A percentile compares a stretch with the other conserved stretches of the same genome.
These are phyloP conservation scores for Pterocarpus santalinus DNA, from an alignment of 306 rosid genomes.

Conservation along the genomic window DNA sequence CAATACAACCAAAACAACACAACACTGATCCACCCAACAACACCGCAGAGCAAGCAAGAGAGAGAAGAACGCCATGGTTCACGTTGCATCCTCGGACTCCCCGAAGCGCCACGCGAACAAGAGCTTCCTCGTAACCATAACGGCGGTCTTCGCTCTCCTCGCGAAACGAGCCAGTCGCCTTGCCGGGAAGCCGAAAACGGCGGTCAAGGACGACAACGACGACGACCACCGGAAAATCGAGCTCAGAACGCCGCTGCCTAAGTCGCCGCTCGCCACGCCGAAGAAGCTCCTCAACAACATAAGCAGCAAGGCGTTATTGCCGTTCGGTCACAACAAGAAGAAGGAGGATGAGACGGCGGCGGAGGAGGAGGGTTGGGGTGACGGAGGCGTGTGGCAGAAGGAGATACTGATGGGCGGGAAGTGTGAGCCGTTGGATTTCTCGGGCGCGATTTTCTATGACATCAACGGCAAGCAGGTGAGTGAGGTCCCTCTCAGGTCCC, in stretches of 20 bases:
- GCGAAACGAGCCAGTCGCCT: slow-evolving; percentile 54
- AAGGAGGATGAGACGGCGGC: slow-evolving; percentile 41
- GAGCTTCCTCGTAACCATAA: slow-evolving; percentile 50
- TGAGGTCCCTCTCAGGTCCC: slow-evolving; percentile 73
- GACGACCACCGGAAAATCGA: slow-evolving; percentile 36
- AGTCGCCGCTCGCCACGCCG: slow-evolving; percentile 52
- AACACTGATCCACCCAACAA: too few species aligned
- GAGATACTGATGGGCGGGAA: slow-evolving; percentile 89
- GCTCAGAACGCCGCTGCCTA: slow-evolving; percentile 48
- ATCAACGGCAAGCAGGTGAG: slow-evolving; percentile 59
- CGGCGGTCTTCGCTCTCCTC: slow-evolving; percentile 55
- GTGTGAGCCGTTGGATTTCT: slow-evolving; percentile 86
- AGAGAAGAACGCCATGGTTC: slow-evolving; percentile 5
- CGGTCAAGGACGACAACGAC: slow-evolving; percentile 10
- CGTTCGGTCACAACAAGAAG: slow-evolving; percentile 42
- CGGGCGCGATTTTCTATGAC: slow-evolving; percentile 82
- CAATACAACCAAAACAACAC: too few species aligned
- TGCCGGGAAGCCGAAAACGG: slow-evolving; percentile 46
- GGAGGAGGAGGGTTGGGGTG: slow-evolving; percentile 59
- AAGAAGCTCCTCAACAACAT: slow-evolving; percentile 74
- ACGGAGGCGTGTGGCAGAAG: slow-evolving; percentile 96
- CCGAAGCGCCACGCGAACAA: slow-evolving; percentile 43
- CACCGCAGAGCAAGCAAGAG: too few species aligned
- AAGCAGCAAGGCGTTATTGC: slow-evolving; percentile 66
- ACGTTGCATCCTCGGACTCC: slow-evolving; percentile 37